Conservation (phyloP, 2,329 filamentous ascomycete species). For the Clonostachys rhizophaga region DNA sequence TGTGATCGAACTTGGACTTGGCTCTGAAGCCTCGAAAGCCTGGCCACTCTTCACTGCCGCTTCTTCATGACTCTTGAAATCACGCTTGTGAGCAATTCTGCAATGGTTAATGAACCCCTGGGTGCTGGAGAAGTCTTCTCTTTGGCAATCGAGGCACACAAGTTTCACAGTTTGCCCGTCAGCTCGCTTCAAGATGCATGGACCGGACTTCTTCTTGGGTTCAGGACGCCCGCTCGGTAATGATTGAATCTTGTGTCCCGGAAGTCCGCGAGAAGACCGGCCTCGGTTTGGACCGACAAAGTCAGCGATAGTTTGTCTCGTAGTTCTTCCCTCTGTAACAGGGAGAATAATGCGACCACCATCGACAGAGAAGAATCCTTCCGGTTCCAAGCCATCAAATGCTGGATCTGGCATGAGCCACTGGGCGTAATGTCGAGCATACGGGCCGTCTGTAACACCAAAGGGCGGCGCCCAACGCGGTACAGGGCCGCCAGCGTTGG, state of each 20-base stretch:
- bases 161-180: constrained; percentile 87
- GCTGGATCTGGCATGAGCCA: constrained; percentile 88
- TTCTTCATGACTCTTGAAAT: constrained; percentile 94
- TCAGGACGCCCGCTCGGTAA: not conserved
- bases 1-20: constrained; percentile 5
- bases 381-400: constrained; percentile 67
- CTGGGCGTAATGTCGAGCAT: constrained; percentile 89
- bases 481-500: constrained; percentile 56
- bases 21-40: constrained; percentile 54
- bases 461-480: constrained; percentile 82
- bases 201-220: constrained; percentile 60
- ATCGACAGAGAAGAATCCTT: constrained; percentile 36
- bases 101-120: constrained; percentile 99
- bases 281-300: constrained; percentile 40
- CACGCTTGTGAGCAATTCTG: constrained; percentile 87
- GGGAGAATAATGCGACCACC: constrained; percentile 29
- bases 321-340: constrained; percentile 66
- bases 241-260: too few species aligned
- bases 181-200: constrained; percentile 78
- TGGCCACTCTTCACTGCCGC: constrained; percentile 86
- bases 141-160: constrained; percentile 81
- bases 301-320: constrained; percentile 56
- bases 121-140: constrained; percentile 91
- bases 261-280: constrained; percentile 39
- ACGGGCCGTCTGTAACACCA: constrained; percentile 87